These are phyloP conservation scores for Wickerhamomyces ciferrii DNA, from an alignment of 805 yeast genomes.

Conservation along the genomic window DNA sequence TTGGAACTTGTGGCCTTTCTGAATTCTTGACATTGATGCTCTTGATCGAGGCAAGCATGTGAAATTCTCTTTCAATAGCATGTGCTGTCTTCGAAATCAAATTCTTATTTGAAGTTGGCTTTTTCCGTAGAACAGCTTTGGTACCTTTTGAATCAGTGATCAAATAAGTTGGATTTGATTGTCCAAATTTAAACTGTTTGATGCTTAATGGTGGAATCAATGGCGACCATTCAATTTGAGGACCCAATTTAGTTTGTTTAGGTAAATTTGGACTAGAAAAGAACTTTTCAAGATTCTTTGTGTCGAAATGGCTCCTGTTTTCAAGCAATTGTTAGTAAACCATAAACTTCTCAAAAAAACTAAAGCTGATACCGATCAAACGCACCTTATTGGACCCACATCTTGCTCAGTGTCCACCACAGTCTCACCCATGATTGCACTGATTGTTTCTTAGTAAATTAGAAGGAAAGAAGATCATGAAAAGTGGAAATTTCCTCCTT, in stretches of 20 bases:
- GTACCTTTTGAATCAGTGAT: constrained; percentile 33
- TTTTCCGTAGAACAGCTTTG: constrained; percentile 47
- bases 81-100: constrained; percentile 54
- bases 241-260: constrained; percentile 11
- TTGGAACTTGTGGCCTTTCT: constrained; percentile 34
- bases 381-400: constrained; percentile 19
- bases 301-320: constrained; percentile 23
- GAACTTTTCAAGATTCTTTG: constrained; percentile 19
- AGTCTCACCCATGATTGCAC: background rate
- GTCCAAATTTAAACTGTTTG: constrained; percentile 57
- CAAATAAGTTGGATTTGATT: constrained; percentile 58
- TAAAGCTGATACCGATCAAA: background rate
- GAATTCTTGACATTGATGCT: constrained; percentile 16
- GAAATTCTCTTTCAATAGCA: constrained; percentile 57
- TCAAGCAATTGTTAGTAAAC: background rate
- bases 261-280: constrained; percentile 11
- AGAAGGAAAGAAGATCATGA: too few species aligned
- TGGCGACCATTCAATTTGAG: constrained; percentile 15
- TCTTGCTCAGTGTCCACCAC: constrained; percentile 22
- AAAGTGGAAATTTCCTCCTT: too few species aligned
- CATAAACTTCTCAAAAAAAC: background rate
- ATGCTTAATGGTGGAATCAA: constrained; percentile 26
- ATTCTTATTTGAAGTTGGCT: constrained; percentile 45
- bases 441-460: too few species aligned
- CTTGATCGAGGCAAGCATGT: constrained; percentile 36